These are phyloP conservation scores for Zygosaccharomyces pseudobailii DNA, from an alignment of 1,139 yeast species.

Conservation along the genomic window DNA sequence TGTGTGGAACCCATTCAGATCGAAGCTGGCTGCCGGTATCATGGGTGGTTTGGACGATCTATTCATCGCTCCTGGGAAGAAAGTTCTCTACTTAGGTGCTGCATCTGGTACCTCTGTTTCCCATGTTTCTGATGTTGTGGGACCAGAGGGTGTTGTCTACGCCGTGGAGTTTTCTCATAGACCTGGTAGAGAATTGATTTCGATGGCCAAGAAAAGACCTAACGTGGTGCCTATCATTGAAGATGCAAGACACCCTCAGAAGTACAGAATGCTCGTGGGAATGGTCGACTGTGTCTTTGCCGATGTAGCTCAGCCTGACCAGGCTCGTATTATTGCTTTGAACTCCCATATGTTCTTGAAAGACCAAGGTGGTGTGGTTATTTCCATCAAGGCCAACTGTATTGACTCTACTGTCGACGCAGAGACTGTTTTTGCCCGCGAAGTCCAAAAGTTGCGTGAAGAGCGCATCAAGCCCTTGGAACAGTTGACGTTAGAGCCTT, in stretches of 20 bases:
- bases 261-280: conserved; percentile 97
- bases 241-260: conserved; percentile 99
- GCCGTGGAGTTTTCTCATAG: conserved; percentile 99
- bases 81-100: conserved; percentile 96
- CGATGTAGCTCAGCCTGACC: conserved; percentile 99
- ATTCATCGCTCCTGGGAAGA: conserved; percentile 96
- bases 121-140: conserved; percentile 96
- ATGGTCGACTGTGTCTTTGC: conserved; percentile 99
- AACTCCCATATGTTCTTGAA: conserved; percentile 97
- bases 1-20: conserved; percentile 99
- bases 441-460: conserved; percentile 97
- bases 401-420: conserved; percentile 99
- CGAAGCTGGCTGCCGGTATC: conserved; percentile 99
- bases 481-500: conserved; percentile 97
- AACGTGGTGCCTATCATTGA: conserved; percentile 97
- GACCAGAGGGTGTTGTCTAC: conserved; percentile 97
- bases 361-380: conserved; percentile 97
- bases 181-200: conserved; percentile 98
- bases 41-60: conserved; percentile 99
- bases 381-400: conserved; percentile 99
- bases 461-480: conserved; percentile 98
- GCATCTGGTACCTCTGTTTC: conserved; percentile 99
- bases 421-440: conserved; percentile 98
- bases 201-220: conserved; percentile 99
- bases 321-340: conserved; percentile 98